Conservation (phyloP, 2,329 filamentous ascomycete species). For the Ceratocystis papillata region DNA sequence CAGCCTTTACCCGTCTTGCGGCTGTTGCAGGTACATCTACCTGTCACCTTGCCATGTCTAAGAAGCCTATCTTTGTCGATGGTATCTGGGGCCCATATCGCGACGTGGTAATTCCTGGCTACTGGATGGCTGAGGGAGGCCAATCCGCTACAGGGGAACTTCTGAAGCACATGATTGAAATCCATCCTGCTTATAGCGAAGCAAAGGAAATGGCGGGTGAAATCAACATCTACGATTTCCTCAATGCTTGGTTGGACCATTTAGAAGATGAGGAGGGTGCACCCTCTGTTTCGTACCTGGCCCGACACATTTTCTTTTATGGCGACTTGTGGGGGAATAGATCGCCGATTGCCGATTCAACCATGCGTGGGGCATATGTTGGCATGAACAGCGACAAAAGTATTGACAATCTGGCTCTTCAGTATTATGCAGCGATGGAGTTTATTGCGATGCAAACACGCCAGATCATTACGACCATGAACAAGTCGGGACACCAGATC, state of each 20-base stretch:
- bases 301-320: slow-evolving; percentile 95
- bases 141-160: slow-evolving; percentile 94
- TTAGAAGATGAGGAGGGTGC: slow-evolving; percentile 58
- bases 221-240: slow-evolving; percentile 86
- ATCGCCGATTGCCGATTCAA: slow-evolving; percentile 81
- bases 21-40: slow-evolving; percentile 95
- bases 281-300: slow-evolving; percentile 73
- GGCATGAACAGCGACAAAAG: slow-evolving; percentile 80
- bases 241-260: slow-evolving; percentile 76
- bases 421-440: slow-evolving; percentile 95
- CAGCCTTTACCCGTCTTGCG: slow-evolving; percentile 85
- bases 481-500: slow-evolving; percentile 75
- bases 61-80: slow-evolving; percentile 81
- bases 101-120: slow-evolving; percentile 81
- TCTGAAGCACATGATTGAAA: slow-evolving; percentile 87
- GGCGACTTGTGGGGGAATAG: slow-evolving; percentile 96
- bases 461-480: slow-evolving; percentile 93
- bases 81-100: slow-evolving; percentile 97
- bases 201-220: slow-evolving; percentile 67
- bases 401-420: slow-evolving; percentile 73
- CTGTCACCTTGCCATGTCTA: slow-evolving; percentile 93
- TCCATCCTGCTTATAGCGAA: slow-evolving; percentile 79
- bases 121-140: slow-evolving; percentile 95
- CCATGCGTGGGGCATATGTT: slow-evolving; percentile 83
- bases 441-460: slow-evolving; percentile 95